phyloP scores from a whole-genome alignment of 495 filamentous ascomycete genomes.

The Bombardia bombarda region DNA sequence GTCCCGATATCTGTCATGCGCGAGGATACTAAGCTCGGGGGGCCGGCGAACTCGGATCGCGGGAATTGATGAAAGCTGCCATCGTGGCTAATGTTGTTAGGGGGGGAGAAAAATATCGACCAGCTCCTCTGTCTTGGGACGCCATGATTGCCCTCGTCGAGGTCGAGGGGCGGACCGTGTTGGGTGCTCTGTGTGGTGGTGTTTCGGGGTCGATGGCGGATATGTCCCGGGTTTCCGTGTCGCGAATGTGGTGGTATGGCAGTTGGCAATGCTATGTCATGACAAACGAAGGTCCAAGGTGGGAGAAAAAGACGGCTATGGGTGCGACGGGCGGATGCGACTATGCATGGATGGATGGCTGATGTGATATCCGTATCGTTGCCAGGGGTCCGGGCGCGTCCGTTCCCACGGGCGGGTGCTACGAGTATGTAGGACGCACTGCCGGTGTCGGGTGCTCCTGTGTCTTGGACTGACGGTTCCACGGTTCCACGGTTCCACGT shows the following conservation, averaged over 20 bases:
- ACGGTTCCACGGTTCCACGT: no score
- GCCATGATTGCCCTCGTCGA: slow-evolving; percentile 21
- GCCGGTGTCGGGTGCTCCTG: not conserved
- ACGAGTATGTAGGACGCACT: not conserved
- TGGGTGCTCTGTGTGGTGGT: no score
- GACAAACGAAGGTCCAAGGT: not conserved
- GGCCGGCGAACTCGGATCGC: slow-evolving; percentile 25
- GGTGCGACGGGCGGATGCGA: slow-evolving; percentile 1
- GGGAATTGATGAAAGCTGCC: slow-evolving; percentile 35
- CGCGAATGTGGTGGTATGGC: not conserved
- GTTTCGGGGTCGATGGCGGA: slow-evolving; percentile 1
- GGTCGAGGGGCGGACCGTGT: not conserved
- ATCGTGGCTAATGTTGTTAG: slow-evolving; percentile 17
- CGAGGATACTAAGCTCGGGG: slow-evolving; percentile 69
- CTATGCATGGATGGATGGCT: not conserved
- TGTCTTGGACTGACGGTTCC: no score
- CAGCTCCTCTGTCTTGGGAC: slow-evolving; percentile 25
- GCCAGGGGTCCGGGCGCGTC: slow-evolving; percentile 20
- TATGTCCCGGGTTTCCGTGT: slow-evolving; percentile 1
- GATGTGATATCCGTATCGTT: not conserved
- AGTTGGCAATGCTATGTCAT: slow-evolving; percentile 7
- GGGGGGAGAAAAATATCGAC: no score
- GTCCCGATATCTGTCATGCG: slow-evolving; percentile 74
- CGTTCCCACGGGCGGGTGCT: slow-evolving; percentile 2
- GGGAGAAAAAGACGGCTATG: not conserved